Base-by-base conservation (phyloP, 2,329 filamentous ascomycete genomes). In the Teratosphaeriaceae sp. region DNA sequence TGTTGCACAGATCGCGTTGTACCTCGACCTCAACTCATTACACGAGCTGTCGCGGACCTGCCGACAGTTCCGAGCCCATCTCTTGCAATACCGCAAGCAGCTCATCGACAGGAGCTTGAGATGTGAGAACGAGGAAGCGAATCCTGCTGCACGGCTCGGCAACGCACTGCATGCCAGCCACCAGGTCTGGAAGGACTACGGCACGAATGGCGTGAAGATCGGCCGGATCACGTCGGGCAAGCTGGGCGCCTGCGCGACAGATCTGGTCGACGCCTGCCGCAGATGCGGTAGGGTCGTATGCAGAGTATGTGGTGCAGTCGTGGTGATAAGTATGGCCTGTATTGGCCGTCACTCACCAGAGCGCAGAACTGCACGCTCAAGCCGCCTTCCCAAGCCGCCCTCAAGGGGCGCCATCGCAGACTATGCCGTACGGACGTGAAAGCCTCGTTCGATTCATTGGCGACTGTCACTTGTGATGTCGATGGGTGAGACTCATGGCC, bases 361-460 rank as follows among this genome's bases (percentile, higher is more conserved):
- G 23, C 26, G 40, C 62, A 94, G 88, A 97, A 97, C 55, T 97
- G 90, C 65, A 82, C 83, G 5, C 84, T 87, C 57, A 95, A 96
- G 65, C 80, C 85, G 0, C 88, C 87, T 1, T 78, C 83, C 2
- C 72, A 75, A 1, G 70, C 74, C 23, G 73, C 79, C 18, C 73
- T 94, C 27, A 80, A 79, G 31, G 78, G 83, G 48, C 81, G 90
- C 29, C 84, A 94, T 61, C 84, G 90, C 38, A 79, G 90, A 18
- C 75, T 96, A 3, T 96, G 90, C 62, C 73, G 74, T 6, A 74
- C 79, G 8, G 96, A 90, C 61, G 75, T 79, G 22, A 81, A 80
- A 48, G 82, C 81, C 1, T 85, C 88, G 0, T 70, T 95, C 18
- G 67, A 74, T 67, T 26, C 19, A 18, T 26, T 50, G 36, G 8